Evolutionary conservation across 1,284 basidiomycete species (phyloP).

Genomic region (Cryptococcus jaspeensis): DNA sequence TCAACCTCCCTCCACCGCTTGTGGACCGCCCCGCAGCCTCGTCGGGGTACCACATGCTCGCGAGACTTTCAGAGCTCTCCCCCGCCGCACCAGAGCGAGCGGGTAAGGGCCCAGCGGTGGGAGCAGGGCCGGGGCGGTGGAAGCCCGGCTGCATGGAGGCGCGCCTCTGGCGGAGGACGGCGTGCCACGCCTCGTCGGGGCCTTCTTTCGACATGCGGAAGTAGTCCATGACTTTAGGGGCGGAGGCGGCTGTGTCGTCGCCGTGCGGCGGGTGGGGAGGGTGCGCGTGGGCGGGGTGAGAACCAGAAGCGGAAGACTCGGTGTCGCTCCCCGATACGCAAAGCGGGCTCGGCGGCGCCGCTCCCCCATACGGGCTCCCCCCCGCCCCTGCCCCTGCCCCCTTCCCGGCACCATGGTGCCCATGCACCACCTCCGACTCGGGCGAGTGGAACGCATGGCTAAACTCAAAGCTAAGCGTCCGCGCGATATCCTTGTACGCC

Average conservation of each 20-base stretch:
- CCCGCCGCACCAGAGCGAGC: background rate
- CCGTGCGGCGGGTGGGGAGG: background rate
- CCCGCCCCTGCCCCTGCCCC: background rate
- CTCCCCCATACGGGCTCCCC: conserved; percentile 18
- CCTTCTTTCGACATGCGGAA: conserved; percentile 38
- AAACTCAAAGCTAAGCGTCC: conserved; percentile 30
- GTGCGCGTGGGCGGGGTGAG: background rate
- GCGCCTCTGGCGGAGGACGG: conserved; percentile 34
- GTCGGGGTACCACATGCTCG: conserved; percentile 31
- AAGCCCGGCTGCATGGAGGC: conserved; percentile 31
- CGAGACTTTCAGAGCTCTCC: conserved; percentile 24
- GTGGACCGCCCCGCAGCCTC: conserved; percentile 20
- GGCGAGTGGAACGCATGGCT: conserved; percentile 12
- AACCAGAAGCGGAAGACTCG: conserved; percentile 28
- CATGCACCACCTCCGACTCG: background rate
- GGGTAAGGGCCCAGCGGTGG: too few relatives aligned
- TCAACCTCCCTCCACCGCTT: conserved; percentile 22
- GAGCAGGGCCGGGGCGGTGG: conserved; percentile 5
- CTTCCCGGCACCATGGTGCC: conserved; percentile 16
- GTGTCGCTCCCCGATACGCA: conserved; percentile 43
- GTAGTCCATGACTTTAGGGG: conserved; percentile 40
- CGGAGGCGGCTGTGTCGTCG: conserved; percentile 28
- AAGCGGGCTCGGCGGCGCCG: conserved; percentile 39
- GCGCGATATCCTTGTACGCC: conserved; percentile 32
- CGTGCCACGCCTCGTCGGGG: conserved; percentile 43